A percentile compares a stretch with the other conserved stretches of the same genome.
Evolutionary conservation across 139 green algal species (phyloP).

Genomic region (Coelastrella sp.): DNA sequence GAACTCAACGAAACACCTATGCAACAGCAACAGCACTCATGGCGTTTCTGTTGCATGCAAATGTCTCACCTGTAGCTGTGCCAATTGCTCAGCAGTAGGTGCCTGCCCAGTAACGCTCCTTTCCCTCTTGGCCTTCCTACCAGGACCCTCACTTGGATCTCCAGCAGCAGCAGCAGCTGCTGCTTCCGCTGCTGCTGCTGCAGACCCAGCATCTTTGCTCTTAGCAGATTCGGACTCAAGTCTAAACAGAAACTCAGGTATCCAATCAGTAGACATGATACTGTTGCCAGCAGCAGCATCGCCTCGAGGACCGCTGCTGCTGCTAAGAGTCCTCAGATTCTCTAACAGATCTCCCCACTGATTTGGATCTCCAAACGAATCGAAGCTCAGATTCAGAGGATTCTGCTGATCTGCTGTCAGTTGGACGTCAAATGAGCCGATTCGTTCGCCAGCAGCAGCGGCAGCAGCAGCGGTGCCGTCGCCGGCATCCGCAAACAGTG

Average conservation of each 20-base stretch:
- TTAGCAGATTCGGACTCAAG: slow-evolving; percentile 1
- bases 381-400: background rate
- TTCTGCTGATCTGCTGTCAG: background rate
- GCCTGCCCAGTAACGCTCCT: slow-evolving; percentile 28
- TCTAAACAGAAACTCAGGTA: slow-evolving; percentile 37
- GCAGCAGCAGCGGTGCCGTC: background rate
- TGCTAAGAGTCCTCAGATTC: slow-evolving; percentile 27
- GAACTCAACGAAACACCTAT: background rate
- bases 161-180: background rate
- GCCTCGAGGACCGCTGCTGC: slow-evolving; percentile 10
- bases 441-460: background rate
- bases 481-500: slow-evolving; percentile 32
- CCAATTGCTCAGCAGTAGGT: slow-evolving; percentile 3
- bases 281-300: background rate
- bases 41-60: no score
- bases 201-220: background rate
- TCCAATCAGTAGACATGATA: slow-evolving; percentile 29
- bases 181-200: slow-evolving; percentile 4
- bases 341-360: slow-evolving; percentile 36
- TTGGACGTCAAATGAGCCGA: background rate
- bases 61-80: slow-evolving; percentile 7
- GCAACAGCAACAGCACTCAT: no score
- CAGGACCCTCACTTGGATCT: background rate
- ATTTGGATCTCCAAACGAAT: slow-evolving; percentile 19
- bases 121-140: slow-evolving; percentile 26